A percentile compares a stretch with the other conserved stretches of the same genome.
Conservation (phyloP, 2,329 filamentous ascomycete genomes). For the Cladophialophora psammophila region DNA sequence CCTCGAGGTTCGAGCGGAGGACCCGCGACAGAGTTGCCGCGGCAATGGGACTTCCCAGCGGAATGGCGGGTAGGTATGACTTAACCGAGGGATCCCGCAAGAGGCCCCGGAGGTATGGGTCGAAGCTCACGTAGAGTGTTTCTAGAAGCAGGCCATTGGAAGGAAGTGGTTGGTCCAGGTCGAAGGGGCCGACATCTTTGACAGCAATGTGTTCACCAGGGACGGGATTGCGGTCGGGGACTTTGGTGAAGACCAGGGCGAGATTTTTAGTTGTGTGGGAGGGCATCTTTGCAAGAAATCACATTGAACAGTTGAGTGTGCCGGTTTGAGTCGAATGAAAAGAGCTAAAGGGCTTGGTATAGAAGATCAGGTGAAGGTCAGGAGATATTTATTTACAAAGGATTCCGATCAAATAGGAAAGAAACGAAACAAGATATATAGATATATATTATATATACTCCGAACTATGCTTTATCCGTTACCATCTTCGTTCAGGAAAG, state of each 20-base stretch:
- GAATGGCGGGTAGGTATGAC: constrained; percentile 72
- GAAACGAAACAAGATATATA: background rate
- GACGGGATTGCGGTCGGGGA: constrained; percentile 71
- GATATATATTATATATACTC: background rate
- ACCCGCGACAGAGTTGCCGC: constrained; percentile 73
- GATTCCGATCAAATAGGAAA: background rate
- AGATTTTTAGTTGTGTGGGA: constrained; percentile 64
- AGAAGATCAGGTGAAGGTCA: background rate
- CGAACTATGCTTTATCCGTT: no score
- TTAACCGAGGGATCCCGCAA: constrained; percentile 70
- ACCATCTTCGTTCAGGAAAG: no score
- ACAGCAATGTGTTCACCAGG: constrained; percentile 73
- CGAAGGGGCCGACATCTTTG: constrained; percentile 68
- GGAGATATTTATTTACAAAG: background rate
- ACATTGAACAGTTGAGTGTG: background rate
- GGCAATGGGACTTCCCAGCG: constrained; percentile 67
- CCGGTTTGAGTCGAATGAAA: background rate
- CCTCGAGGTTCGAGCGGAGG: constrained; percentile 69
- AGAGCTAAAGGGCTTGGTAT: background rate
- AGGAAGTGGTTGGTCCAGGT: constrained; percentile 61
- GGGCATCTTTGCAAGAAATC: constrained; percentile 26
- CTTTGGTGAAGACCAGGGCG: constrained; percentile 73
- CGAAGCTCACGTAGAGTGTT: constrained; percentile 73
- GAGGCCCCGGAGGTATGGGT: constrained; percentile 77
- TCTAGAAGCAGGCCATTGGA: constrained; percentile 69